phyloP scores from a whole-genome alignment of 257 asterid species.

The Hygrophila difformis region DNA sequence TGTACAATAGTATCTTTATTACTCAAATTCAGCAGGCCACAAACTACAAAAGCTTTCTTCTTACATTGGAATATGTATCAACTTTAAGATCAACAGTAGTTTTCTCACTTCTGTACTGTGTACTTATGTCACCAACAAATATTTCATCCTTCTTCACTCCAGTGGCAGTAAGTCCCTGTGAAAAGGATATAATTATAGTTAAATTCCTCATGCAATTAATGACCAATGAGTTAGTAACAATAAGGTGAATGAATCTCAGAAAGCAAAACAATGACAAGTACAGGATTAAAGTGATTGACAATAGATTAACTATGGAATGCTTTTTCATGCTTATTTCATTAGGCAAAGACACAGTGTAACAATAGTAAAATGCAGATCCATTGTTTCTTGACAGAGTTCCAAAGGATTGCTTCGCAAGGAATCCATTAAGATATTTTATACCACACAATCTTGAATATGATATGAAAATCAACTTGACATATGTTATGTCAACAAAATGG shows the following conservation, averaged over 20 bases:
- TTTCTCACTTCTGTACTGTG: conserved; percentile 58
- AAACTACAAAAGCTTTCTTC: conserved; percentile 15
- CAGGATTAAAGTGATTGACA: no score
- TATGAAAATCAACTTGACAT: conserved; percentile 4
- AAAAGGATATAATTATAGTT: conserved; percentile 13
- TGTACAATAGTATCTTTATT: not conserved
- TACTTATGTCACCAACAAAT: conserved; percentile 65
- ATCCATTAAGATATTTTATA: no score
- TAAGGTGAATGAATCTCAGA: no score
- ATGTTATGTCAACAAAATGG: no score
- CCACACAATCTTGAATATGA: not conserved
- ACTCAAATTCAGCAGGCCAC: conserved; percentile 1
- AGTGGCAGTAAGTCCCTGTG: conserved; percentile 71
- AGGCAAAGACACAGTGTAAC: not conserved
- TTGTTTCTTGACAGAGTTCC: not conserved
- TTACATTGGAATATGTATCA: conserved; percentile 74
- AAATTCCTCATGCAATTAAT: not conserved
- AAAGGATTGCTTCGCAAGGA: no score
- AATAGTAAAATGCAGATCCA: not conserved
- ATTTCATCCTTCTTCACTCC: conserved; percentile 67
- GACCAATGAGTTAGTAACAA: no score
- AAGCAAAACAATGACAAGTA: no score
- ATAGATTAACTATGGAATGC: not conserved
- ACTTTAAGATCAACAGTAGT: conserved; percentile 69
- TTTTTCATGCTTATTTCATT: not conserved